Evolutionary conservation across 2,329 filamentous ascomycete species (phyloP).

Genomic region (Botryotinia narcissicola): DNA sequence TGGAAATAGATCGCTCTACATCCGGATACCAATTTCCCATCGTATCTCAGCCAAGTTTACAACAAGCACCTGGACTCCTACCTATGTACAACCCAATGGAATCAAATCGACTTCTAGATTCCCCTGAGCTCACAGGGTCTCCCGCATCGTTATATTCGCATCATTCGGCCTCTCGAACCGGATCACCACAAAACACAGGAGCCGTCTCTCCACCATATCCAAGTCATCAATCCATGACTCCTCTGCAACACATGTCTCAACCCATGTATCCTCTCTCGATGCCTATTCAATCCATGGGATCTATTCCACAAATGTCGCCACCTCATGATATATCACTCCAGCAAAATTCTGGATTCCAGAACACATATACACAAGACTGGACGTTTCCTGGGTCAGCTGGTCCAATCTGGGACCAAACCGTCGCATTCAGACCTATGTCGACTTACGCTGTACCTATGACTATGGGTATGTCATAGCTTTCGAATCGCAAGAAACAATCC

Average conservation of each 20-base stretch:
- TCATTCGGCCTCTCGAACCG: neutral
- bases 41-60: neutral
- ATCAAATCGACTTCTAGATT: neutral
- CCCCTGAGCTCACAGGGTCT: neutral
- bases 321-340: neutral
- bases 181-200: neutral
- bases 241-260: neutral
- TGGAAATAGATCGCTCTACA: neutral
- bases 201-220: neutral
- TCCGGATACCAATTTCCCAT: neutral
- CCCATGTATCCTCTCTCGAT: neutral
- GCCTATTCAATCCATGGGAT: no score
- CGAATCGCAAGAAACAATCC: neutral
- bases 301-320: neutral
- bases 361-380: neutral
- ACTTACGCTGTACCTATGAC: slow-evolving; percentile 1
- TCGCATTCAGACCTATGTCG: neutral
- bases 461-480: neutral
- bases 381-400: neutral
- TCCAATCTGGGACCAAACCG: neutral
- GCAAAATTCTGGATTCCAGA: neutral
- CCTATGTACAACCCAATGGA: neutral
- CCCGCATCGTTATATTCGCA: neutral
- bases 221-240: neutral
- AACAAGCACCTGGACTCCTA: neutral